These are phyloP conservation scores for Isatis lusitanica DNA, from an alignment of 441 rosid genomes.

Conservation along the genomic window DNA sequence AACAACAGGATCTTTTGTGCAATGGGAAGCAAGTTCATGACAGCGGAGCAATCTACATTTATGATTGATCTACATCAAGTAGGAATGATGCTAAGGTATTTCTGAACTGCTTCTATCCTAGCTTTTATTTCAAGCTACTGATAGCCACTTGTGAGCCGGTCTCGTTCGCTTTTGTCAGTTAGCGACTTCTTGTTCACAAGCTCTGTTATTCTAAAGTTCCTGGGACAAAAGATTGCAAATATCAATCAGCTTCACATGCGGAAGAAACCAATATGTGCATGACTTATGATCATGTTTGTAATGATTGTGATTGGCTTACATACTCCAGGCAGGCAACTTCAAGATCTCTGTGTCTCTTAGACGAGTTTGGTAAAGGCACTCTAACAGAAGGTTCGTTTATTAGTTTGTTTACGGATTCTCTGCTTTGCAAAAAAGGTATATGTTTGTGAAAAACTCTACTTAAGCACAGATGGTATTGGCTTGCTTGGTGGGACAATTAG, in stretches of 20 bases:
- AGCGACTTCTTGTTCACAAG: conserved; percentile 18
- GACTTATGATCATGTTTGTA: conserved; percentile 17
- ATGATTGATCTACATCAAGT: conserved; percentile 99
- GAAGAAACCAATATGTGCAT: conserved; percentile 2
- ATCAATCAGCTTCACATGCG: conserved; percentile 6
- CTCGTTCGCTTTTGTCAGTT: conserved; percentile 10
- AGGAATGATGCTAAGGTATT: conserved; percentile 94
- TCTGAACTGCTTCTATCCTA: conserved; percentile 15
- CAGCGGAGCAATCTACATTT: conserved; percentile 91
- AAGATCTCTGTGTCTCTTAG: conserved; percentile 84
- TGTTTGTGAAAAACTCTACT: conserved; percentile 2
- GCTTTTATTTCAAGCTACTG: conserved; percentile 24
- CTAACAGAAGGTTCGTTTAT: conserved; percentile 80
- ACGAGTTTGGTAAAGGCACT: conserved; percentile 99
- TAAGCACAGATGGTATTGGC: conserved; percentile 84
- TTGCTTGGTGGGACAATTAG: conserved; percentile 92
- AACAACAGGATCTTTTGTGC: conserved; percentile 87
- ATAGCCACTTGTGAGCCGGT: neutral
- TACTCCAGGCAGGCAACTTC: conserved; percentile 88
- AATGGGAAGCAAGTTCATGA: conserved; percentile 90
- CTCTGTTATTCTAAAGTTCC: conserved; percentile 12
- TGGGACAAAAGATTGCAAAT: conserved; percentile 11
- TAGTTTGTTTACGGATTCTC: conserved; percentile 11
- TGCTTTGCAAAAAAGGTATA: conserved; percentile 2
- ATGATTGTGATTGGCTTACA: conserved; percentile 27